Base-by-base conservation (phyloP, 2,329 filamentous ascomycete genomes). In the Ambrosiella xylebori region DNA sequence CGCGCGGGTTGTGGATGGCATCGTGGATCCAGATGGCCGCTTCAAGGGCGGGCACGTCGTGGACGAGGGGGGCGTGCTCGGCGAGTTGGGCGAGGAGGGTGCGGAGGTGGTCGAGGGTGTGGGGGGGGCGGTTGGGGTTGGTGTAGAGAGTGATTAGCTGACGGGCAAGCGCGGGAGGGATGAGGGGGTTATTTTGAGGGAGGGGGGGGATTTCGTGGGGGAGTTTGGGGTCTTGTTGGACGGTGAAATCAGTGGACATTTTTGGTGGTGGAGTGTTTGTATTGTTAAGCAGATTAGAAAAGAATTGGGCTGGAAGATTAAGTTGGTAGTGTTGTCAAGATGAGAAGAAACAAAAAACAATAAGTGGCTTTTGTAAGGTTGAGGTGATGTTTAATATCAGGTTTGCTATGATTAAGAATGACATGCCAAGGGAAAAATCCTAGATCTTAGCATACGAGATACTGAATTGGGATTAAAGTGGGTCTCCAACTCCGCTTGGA, bases 21-120 rank as follows among this genome's bases (percentile, higher is more conserved):
- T 60, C 60, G 47, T 61, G 58, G 15, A 60, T 45, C 58, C 58
- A 61, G 36, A 60, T 61, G 35, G 58, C 58, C 7, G 56, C 56
- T 49, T 61, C 59, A 39, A 61, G 45, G 13, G 57, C 57, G 7
- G 56, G 40, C 7, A 57, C 15, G 36, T 61, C 59, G 17, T 56
- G 17, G 50, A 61, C 57, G 50, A 41, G 7, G 35, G 9, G n/a
- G 6, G 17, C 37, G 57, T 59, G 40, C 49, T 60, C 27, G 36
- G 45, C 37, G 2, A 52, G 47, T 39, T 56, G 54, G 11, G 49
- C 15, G 13, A 60, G 52, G 4, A 60, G 47, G 9, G 58, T 49
- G 49, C 56, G 41, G 36, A 52, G 54, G 37, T 60, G 60, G 7
- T 35, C 52, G n/a, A 61, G 47, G 13, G 49, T 57, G 54, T 61